phyloP scores from a whole-genome alignment of 441 rosid genomes.

The Breynia disticha region DNA sequence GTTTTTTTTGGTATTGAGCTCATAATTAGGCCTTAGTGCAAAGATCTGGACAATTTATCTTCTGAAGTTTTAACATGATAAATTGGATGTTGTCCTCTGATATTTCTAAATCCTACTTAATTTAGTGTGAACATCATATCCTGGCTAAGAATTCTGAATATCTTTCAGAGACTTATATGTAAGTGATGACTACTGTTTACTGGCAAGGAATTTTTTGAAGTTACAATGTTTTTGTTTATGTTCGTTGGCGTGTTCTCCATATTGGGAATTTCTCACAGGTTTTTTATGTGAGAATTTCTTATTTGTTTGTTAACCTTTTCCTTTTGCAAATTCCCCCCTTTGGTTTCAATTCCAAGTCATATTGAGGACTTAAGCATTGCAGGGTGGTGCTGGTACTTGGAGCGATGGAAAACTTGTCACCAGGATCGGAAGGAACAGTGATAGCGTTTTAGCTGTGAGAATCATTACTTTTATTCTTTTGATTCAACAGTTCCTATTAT shows the following conservation, averaged over 20 bases:
- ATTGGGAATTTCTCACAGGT: too few species aligned
- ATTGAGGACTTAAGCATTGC: slow-evolving; percentile 71
- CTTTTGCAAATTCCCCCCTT: slow-evolving; percentile 1
- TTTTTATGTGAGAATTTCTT: neutral
- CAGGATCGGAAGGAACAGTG: slow-evolving; percentile 87
- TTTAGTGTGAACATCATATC: neutral
- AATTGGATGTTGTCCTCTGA: neutral
- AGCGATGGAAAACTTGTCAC: slow-evolving; percentile 98
- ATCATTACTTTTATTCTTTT: slow-evolving; percentile 13
- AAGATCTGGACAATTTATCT: too few species aligned
- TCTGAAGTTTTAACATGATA: too few species aligned
- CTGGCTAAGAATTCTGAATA: neutral
- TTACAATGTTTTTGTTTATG: too few species aligned
- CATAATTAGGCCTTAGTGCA: too few species aligned
- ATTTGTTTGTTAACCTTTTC: slow-evolving; percentile 3
- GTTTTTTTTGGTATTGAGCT: too few species aligned
- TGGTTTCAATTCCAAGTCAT: slow-evolving; percentile 24
- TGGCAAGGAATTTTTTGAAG: too few species aligned
- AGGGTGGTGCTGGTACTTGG: slow-evolving; percentile 99
- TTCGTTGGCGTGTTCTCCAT: too few species aligned
- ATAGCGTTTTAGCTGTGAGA: slow-evolving; percentile 74
- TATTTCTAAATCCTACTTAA: neutral
- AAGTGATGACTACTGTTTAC: too few species aligned
- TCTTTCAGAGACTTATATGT: neutral
- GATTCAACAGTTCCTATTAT: neutral